Percentiles rank a stretch among this genome's conserved stretches.
These are phyloP conservation scores for Ciborinia camelliae DNA, from an alignment of 2,329 filamentous ascomycete species.

Conservation along the genomic window DNA sequence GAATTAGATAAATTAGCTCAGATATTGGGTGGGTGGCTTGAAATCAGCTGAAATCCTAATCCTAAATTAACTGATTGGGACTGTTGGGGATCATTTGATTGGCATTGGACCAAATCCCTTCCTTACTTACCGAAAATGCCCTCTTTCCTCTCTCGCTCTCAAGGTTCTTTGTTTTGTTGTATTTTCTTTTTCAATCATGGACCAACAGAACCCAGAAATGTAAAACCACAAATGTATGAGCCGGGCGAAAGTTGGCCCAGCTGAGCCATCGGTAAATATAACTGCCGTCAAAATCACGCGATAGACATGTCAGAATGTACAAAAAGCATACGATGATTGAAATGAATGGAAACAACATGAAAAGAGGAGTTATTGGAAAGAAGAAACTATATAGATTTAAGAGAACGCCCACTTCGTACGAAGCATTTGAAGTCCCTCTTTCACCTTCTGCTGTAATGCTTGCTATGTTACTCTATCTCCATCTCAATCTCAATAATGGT, in stretches of 20 bases:
- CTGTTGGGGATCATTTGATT: not conserved
- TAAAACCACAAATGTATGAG: too few species aligned
- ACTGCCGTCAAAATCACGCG: conserved; percentile 14
- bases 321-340: conserved; percentile 20
- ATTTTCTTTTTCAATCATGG: not conserved
- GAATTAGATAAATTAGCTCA: too few species aligned
- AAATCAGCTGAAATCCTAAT: not conserved
- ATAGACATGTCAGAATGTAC: conserved; percentile 14
- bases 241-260: not conserved
- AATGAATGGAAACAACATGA: not conserved
- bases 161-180: too few species aligned
- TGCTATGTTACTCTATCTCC: not conserved
- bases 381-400: not conserved
- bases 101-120: not conserved
- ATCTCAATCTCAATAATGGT: too few species aligned
- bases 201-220: not conserved
- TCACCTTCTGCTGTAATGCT: too few species aligned
- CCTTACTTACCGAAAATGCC: not conserved
- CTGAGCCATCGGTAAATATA: conserved; percentile 4
- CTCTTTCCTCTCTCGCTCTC: too few species aligned
- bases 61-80: not conserved
- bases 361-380: not conserved
- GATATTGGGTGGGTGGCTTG: too few species aligned
- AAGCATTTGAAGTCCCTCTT: not conserved
- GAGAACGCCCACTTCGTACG: not conserved